These are phyloP conservation scores for Gyromitra esculenta DNA, from an alignment of 2,329 filamentous ascomycete genomes.

Conservation along the genomic window DNA sequence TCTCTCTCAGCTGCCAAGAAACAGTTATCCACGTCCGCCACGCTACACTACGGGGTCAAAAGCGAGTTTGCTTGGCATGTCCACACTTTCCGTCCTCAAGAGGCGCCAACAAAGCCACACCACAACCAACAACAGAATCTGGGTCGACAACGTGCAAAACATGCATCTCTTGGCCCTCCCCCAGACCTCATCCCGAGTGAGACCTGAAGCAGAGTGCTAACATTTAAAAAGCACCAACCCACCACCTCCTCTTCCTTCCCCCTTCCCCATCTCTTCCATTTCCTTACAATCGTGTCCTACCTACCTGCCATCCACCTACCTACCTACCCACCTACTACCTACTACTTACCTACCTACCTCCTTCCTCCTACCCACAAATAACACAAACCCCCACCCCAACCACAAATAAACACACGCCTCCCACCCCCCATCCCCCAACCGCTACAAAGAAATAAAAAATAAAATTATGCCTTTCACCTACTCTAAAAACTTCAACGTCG, in stretches of 20 bases:
- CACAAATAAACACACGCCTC: neutral
- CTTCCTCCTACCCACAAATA: too few species aligned
- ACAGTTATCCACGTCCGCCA: neutral
- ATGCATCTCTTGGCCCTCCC: conserved; percentile 16
- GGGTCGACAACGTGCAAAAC: conserved; percentile 15
- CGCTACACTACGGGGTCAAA: neutral
- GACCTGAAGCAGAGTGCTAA: neutral
- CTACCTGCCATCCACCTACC: neutral
- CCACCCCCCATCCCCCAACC: too few species aligned
- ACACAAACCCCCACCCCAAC: neutral
- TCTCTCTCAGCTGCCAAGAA: neutral
- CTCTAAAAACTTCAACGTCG: conserved; percentile 50
- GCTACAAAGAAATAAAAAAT: too few species aligned
- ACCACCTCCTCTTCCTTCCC: neutral
- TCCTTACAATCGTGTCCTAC: neutral
- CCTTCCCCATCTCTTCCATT: neutral
- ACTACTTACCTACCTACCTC: too few species aligned
- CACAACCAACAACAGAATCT: neutral
- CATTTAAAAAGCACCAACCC: conserved; percentile 35
- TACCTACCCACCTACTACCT: too few species aligned
- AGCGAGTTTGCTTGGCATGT: neutral
- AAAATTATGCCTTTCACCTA: conserved; percentile 54
- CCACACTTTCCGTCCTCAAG: conserved; percentile 4
- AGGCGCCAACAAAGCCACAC: conserved; percentile 42
- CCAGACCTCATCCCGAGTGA: conserved; percentile 2